A percentile compares a stretch with the other conserved stretches of the same genome.
Evolutionary conservation across 2,329 filamentous ascomycete genomes (phyloP).

Genomic region (Phaeosphaeriaceae sp.): DNA sequence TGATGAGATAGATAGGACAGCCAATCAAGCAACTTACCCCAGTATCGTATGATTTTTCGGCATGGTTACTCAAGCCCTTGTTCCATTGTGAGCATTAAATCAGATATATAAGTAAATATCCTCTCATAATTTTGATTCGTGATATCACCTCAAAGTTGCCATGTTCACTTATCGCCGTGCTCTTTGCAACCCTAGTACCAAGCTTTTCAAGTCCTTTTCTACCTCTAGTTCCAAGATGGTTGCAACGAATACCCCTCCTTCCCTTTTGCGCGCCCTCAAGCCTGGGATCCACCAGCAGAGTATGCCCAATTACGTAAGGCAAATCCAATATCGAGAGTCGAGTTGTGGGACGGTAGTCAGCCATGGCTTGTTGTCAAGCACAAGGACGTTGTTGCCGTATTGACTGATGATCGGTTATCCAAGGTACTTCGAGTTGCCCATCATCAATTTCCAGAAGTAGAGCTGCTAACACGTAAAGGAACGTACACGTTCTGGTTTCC

Average conservation of each 20-base stretch:
- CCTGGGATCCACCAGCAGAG: slow-evolving; percentile 51
- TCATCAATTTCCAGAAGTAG: too few relatives aligned
- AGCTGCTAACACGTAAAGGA: slow-evolving; percentile 8
- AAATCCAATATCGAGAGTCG: slow-evolving; percentile 54
- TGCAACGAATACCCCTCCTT: slow-evolving; percentile 25
- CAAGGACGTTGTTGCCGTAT: slow-evolving; percentile 54
- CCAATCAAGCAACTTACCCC: too few relatives aligned
- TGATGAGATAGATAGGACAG: too few relatives aligned
- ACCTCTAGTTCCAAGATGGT: slow-evolving; percentile 2
- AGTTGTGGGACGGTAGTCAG: slow-evolving; percentile 55
- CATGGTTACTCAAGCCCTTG: too few relatives aligned
- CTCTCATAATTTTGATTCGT: too few relatives aligned
- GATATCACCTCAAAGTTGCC: too few relatives aligned
- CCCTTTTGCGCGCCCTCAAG: slow-evolving; percentile 50
- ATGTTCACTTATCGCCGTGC: too few relatives aligned
- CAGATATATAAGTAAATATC: too few relatives aligned
- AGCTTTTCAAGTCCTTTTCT: slow-evolving; percentile 1
- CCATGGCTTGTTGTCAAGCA: slow-evolving; percentile 59
- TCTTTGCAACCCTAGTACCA: neutral
- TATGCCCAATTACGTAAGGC: slow-evolving; percentile 53
- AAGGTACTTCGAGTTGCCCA: slow-evolving; percentile 42
- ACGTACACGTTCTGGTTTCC: slow-evolving; percentile 51
- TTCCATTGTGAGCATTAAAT: too few relatives aligned
- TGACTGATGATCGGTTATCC: slow-evolving; percentile 55
- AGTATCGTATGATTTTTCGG: too few relatives aligned